Conservation (phyloP, 768 basidiomycete genomes). For the Hygrophorus russula region DNA sequence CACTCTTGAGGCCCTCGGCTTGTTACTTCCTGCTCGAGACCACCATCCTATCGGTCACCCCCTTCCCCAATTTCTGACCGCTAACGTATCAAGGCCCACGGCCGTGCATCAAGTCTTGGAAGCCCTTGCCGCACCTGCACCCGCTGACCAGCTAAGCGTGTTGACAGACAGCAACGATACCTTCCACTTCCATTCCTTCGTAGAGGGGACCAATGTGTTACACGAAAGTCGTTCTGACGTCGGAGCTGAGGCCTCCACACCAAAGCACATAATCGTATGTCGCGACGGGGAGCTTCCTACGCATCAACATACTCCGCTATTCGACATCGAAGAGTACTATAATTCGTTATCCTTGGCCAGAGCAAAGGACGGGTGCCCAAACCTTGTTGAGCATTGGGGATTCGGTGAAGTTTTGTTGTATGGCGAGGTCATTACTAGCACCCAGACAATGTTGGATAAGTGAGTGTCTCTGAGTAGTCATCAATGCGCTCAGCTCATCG, state of each 20-base stretch:
- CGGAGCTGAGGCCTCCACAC: constrained; percentile 6
- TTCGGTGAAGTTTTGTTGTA: constrained; percentile 77
- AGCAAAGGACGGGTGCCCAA: constrained; percentile 13
- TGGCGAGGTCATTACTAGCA: constrained; percentile 84
- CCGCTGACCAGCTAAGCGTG: constrained; percentile 18
- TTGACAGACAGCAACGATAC: constrained; percentile 64
- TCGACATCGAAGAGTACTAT: constrained; percentile 58
- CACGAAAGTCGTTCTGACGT: constrained; percentile 11
- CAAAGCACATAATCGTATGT: constrained; percentile 44
- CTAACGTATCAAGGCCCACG: constrained; percentile 27
- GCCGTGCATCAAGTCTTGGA: constrained; percentile 29
- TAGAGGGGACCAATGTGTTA: constrained; percentile 21
- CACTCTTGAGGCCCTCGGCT: constrained; percentile 24
- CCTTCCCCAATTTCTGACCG: constrained; percentile 52
- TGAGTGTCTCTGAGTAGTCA: constrained; percentile 23
- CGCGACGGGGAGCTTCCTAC: constrained; percentile 36
- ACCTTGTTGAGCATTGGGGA: constrained; percentile 28
- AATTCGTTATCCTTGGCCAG: constrained; percentile 29
- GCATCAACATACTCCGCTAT: constrained; percentile 53
- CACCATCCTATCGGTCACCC: constrained; percentile 24
- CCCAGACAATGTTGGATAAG: constrained; percentile 93
- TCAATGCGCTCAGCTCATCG: constrained; percentile 3
- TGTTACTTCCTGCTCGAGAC: constrained; percentile 30
- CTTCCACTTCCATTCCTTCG: constrained; percentile 43
- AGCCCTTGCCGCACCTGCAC: constrained; percentile 21